Evolutionary conservation across 495 filamentous ascomycete genomes (phyloP).

Genomic region (Podospora australis): DNA sequence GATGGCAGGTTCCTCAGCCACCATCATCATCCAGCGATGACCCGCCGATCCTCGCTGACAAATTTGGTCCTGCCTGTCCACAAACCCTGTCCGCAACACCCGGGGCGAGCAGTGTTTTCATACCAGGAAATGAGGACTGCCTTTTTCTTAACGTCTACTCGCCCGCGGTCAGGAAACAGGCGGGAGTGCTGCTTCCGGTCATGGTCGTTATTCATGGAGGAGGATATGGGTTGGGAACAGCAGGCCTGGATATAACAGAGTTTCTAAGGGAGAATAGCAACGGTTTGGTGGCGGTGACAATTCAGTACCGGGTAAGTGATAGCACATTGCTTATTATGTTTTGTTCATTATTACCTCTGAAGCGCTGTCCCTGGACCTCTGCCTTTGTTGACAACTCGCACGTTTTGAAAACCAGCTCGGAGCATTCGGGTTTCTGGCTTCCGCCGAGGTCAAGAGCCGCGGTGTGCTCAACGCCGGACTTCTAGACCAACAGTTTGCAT

Average conservation of each 20-base stretch:
- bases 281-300: constrained; percentile 24
- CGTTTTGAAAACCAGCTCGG: constrained; percentile 10
- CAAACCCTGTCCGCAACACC: constrained; percentile 9
- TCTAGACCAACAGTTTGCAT: constrained; percentile 37
- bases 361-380: background rate
- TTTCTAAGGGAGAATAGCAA: constrained; percentile 13
- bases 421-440: constrained; percentile 22
- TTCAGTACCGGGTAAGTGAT: constrained; percentile 24
- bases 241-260: constrained; percentile 22
- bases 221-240: constrained; percentile 33
- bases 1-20: constrained; percentile 30
- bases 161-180: constrained; percentile 15
- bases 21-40: background rate
- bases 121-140: constrained; percentile 2
- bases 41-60: background rate
- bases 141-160: constrained; percentile 39
- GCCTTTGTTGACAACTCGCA: background rate
- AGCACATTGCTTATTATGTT: constrained; percentile 21
- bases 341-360: constrained; percentile 6
- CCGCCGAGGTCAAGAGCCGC: constrained; percentile 16
- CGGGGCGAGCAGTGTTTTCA: constrained; percentile 2
- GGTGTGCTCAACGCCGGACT: constrained; percentile 40
- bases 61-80: constrained; percentile 9
- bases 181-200: constrained; percentile 26
- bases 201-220: constrained; percentile 40